phyloP scores from a whole-genome alignment of 768 basidiomycete species.

The Gyrodon lividus region DNA sequence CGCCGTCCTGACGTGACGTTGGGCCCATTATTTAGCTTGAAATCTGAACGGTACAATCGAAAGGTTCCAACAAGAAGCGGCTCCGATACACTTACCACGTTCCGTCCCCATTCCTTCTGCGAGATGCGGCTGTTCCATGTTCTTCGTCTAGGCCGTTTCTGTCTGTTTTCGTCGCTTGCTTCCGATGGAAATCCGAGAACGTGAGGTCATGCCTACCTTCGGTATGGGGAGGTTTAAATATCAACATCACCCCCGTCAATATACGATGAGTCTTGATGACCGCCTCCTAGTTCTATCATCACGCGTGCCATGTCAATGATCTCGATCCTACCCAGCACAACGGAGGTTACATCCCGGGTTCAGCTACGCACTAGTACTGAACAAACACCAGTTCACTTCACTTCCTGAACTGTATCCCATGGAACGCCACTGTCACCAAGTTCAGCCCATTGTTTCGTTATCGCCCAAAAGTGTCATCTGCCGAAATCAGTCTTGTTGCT shows the following conservation, averaged over 20 bases:
- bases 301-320: conserved; percentile 1
- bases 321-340: neutral
- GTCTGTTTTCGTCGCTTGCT: neutral
- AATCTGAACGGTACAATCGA: no score
- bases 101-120: neutral
- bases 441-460: neutral
- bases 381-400: conserved; percentile 2
- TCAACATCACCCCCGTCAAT: neutral
- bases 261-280: no score
- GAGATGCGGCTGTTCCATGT: neutral
- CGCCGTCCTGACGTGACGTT: neutral
- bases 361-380: neutral
- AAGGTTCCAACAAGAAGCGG: no score
- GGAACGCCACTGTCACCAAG: conserved; percentile 5
- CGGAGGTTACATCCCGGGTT: conserved; percentile 1
- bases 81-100: neutral
- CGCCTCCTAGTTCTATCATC: conserved; percentile 7
- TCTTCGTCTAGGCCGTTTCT: neutral
- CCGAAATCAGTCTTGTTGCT: neutral
- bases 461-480: neutral
- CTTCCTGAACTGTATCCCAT: neutral
- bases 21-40: neutral
- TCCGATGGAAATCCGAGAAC: neutral
- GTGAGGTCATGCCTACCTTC: neutral
- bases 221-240: no score